phyloP scores from a whole-genome alignment of 352 stramenopile genomes.

The Globisporangium irregulare region DNA sequence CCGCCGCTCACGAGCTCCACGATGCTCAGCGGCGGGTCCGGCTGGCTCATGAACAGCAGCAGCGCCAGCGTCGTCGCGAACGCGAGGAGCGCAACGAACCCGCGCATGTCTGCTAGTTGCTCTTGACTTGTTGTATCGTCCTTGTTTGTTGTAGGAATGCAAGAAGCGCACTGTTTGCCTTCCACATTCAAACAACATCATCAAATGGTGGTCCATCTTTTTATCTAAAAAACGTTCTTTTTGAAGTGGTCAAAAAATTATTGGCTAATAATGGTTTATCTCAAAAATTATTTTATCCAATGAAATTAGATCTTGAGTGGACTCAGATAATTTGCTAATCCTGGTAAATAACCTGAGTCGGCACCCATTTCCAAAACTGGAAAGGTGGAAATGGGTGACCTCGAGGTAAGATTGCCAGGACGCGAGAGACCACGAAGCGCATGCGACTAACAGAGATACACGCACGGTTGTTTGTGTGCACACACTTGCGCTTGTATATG shows the following conservation, averaged over 20 bases:
- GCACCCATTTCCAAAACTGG: background rate
- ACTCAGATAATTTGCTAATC: too few relatives aligned
- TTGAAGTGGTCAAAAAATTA: too few relatives aligned
- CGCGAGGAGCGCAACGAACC: conserved; percentile 50
- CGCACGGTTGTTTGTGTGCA: background rate
- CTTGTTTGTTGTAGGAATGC: background rate
- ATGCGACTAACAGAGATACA: background rate
- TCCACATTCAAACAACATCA: background rate
- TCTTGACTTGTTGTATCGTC: background rate
- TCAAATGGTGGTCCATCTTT: too few relatives aligned
- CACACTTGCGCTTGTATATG: background rate
- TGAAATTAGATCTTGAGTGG: too few relatives aligned
- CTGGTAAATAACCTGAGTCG: too few relatives aligned
- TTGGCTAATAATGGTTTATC: too few relatives aligned
- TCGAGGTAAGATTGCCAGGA: conserved; percentile 5
- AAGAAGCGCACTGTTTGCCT: background rate
- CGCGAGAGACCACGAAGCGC: background rate
- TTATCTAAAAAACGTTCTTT: too few relatives aligned
- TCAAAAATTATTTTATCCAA: too few relatives aligned
- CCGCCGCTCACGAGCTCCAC: conserved; percentile 48
- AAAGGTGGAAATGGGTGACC: conserved; percentile 10
- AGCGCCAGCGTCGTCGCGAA: conserved; percentile 38
- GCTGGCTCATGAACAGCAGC: conserved; percentile 48
- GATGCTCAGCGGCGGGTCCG: conserved; percentile 45
- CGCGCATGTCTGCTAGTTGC: conserved; percentile 24